phyloP scores from a whole-genome alignment of 352 stramenopile genomes.

The Phytophthora sp. region DNA sequence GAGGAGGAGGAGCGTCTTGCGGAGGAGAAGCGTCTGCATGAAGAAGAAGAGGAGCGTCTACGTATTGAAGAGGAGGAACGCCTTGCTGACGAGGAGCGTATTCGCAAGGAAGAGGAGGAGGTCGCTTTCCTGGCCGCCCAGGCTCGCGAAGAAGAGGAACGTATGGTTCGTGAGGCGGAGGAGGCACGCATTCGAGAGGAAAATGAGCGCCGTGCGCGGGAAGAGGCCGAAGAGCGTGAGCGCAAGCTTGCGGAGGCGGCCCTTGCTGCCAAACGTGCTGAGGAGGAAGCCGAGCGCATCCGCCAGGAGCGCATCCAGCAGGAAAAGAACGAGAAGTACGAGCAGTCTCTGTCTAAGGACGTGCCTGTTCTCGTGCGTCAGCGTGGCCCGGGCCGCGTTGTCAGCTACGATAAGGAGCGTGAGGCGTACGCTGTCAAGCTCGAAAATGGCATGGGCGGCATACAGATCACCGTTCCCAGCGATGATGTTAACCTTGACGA shows the following conservation, averaged over 20 bases:
- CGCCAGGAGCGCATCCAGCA: constrained; percentile 57
- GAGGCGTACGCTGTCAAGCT: constrained; percentile 81
- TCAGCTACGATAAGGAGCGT: constrained; percentile 82
- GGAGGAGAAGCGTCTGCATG: constrained; percentile 25
- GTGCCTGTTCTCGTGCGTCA: constrained; percentile 83
- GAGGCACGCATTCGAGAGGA: constrained; percentile 38
- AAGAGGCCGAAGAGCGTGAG: constrained; percentile 48
- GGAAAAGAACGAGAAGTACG: constrained; percentile 83
- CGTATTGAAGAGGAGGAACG: constrained; percentile 37
- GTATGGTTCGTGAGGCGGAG: constrained; percentile 33
- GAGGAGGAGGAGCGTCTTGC: constrained; percentile 38
- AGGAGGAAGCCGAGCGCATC: constrained; percentile 57
- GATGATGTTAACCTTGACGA: constrained; percentile 82
- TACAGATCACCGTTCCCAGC: constrained; percentile 75
- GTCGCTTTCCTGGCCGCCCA: constrained; percentile 16
- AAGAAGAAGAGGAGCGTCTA: constrained; percentile 41
- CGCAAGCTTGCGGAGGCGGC: constrained; percentile 53
- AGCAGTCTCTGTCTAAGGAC: constrained; percentile 86
- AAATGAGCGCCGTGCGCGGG: constrained; percentile 39
- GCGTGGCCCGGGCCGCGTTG: constrained; percentile 70
- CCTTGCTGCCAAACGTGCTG: constrained; percentile 41
- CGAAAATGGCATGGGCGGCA: constrained; percentile 66
- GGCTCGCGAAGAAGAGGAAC: constrained; percentile 37
- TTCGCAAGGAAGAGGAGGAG: constrained; percentile 35
- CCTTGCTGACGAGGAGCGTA: constrained; percentile 31